These are phyloP conservation scores for Wickerhamomyces silvicola DNA, from an alignment of 805 yeast genomes.

Conservation along the genomic window DNA sequence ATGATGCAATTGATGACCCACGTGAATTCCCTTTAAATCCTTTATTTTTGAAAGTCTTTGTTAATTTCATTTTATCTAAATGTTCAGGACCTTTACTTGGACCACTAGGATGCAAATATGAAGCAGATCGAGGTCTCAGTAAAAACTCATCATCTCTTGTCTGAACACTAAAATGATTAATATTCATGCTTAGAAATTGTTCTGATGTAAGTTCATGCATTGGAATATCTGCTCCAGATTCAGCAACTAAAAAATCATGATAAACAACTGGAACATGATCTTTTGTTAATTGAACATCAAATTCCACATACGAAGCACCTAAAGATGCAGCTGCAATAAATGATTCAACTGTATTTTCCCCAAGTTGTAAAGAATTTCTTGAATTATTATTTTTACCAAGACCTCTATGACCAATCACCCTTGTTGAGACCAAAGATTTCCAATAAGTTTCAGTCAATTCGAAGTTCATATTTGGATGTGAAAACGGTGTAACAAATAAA, in stretches of 20 bases:
- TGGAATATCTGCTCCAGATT: slow-evolving; percentile 92
- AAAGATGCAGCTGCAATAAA: slow-evolving; percentile 93
- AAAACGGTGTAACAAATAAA: slow-evolving; percentile 63
- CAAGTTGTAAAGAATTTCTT: slow-evolving; percentile 77
- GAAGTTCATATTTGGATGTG: slow-evolving; percentile 61
- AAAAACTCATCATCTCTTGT: slow-evolving; percentile 22
- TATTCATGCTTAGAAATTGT: slow-evolving; percentile 62
- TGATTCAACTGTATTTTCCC: slow-evolving; percentile 92
- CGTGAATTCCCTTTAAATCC: slow-evolving; percentile 91
- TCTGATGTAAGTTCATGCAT: slow-evolving; percentile 90
- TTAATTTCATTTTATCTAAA: slow-evolving; percentile 66
- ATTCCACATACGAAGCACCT: slow-evolving; percentile 95
- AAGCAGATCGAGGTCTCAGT: slow-evolving; percentile 23
- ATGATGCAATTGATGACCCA: slow-evolving; percentile 84
- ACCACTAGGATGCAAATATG: slow-evolving; percentile 6
- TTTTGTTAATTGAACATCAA: slow-evolving; percentile 92
- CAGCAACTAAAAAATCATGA: slow-evolving; percentile 92
- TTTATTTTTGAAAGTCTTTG: slow-evolving; percentile 81
- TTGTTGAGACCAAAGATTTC: slow-evolving; percentile 81
- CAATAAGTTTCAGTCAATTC: slow-evolving; percentile 74
- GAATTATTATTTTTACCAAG: slow-evolving; percentile 77
- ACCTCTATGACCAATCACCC: slow-evolving; percentile 96
- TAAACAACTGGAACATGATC: slow-evolving; percentile 89
- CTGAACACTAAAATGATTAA: neutral
- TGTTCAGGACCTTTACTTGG: neutral